phyloP scores from a whole-genome alignment of 192 early-diverging fungal species.

The Backusella circina region DNA sequence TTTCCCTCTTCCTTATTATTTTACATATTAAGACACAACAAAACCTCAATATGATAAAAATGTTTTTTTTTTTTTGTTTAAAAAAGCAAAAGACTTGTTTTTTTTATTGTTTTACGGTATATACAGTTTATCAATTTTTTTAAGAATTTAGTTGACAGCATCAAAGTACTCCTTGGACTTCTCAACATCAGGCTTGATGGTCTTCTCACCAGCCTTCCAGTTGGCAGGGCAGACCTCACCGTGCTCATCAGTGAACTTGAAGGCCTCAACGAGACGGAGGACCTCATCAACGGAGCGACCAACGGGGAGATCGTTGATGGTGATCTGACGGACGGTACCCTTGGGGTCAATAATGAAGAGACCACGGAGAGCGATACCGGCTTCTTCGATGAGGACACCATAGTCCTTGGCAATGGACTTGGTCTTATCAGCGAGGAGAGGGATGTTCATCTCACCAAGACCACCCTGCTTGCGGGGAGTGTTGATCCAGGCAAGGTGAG shows the following conservation, averaged over 20 bases:
- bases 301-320: constrained; percentile 87
- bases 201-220: constrained; percentile 73
- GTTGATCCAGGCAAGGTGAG: constrained; percentile 88
- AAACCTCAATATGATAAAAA: too few relatives aligned
- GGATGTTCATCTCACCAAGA: constrained; percentile 89
- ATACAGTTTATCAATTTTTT: background rate
- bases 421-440: constrained; percentile 63
- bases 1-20: too few relatives aligned
- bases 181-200: constrained; percentile 72
- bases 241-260: constrained; percentile 88
- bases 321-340: constrained; percentile 78
- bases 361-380: constrained; percentile 76
- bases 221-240: constrained; percentile 79
- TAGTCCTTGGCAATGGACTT: constrained; percentile 88
- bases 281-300: constrained; percentile 86
- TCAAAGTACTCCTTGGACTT: constrained; percentile 69
- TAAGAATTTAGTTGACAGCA: constrained; percentile 17
- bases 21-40: too few relatives aligned
- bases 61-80: background rate
- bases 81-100: background rate
- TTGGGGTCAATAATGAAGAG: constrained; percentile 92
- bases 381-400: constrained; percentile 80
- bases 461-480: constrained; percentile 84
- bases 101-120: background rate
- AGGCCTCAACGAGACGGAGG: constrained; percentile 85